Evolutionary conservation across 768 basidiomycete species (phyloP).

Genomic region (Xerocomellus dryophilus): DNA sequence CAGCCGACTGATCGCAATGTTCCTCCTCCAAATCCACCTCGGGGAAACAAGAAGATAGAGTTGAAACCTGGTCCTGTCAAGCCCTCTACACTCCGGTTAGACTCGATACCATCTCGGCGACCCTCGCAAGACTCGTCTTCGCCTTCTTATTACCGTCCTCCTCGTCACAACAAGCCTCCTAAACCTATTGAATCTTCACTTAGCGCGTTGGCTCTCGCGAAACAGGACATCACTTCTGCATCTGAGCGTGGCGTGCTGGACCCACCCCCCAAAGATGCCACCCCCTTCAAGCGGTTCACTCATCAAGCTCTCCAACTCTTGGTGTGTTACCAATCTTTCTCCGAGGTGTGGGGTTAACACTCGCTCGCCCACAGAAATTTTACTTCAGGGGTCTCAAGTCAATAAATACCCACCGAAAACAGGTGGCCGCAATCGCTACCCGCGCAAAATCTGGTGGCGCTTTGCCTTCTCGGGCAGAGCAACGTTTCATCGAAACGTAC

Average conservation of each 20-base stretch:
- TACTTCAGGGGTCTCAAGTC: slow-evolving; percentile 75
- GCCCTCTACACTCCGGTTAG: slow-evolving; percentile 28
- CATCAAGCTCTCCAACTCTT: slow-evolving; percentile 49
- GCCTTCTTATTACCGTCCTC: slow-evolving; percentile 26
- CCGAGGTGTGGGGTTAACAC: background rate
- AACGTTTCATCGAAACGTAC: slow-evolving; percentile 64
- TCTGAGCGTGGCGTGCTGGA: slow-evolving; percentile 63
- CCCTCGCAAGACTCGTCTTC: slow-evolving; percentile 26
- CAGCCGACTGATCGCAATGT: slow-evolving; percentile 21
- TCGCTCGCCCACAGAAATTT: slow-evolving; percentile 58
- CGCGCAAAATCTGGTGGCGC: slow-evolving; percentile 60
- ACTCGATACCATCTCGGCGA: slow-evolving; percentile 15
- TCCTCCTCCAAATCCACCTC: slow-evolving; percentile 25
- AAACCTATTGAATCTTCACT: slow-evolving; percentile 18
- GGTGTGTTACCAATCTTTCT: slow-evolving; percentile 28
- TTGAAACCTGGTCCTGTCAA: slow-evolving; percentile 65
- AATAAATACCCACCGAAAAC: slow-evolving; percentile 59
- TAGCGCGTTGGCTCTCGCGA: slow-evolving; percentile 47
- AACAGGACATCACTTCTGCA: slow-evolving; percentile 64
- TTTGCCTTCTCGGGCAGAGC: slow-evolving; percentile 64
- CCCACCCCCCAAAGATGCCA: slow-evolving; percentile 63
- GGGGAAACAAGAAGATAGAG: slow-evolving; percentile 50
- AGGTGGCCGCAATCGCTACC: slow-evolving; percentile 50
- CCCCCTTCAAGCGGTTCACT: slow-evolving; percentile 47
- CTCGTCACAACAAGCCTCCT: slow-evolving; percentile 23